Evolutionary conservation across 2,329 filamentous ascomycete species (phyloP).

Genomic region (Paraphoma sp.): DNA sequence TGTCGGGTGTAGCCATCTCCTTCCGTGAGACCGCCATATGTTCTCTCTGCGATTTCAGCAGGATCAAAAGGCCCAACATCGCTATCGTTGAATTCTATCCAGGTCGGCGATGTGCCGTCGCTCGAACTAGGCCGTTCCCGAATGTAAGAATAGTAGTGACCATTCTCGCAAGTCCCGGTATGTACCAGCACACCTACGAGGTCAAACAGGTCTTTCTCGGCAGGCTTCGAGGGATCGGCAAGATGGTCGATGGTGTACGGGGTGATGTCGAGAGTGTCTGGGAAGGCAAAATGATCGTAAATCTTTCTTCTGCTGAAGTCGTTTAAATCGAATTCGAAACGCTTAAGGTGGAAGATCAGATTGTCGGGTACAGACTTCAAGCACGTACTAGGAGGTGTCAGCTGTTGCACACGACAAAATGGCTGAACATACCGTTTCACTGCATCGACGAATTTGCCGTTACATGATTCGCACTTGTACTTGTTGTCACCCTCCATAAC

Average conservation of each 20-base stretch:
- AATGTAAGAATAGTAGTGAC: conserved; percentile 97
- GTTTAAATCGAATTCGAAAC: conserved; percentile 81
- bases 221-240: conserved; percentile 64
- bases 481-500: conserved; percentile 98
- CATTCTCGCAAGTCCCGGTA: conserved; percentile 88
- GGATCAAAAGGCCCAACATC: conserved; percentile 78
- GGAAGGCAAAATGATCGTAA: conserved; percentile 93
- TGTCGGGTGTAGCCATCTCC: conserved; percentile 33
- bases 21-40: conserved; percentile 63
- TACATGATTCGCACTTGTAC: conserved; percentile 93
- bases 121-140: conserved; percentile 72
- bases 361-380: conserved; percentile 93
- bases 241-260: conserved; percentile 89
- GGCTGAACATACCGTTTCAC: conserved; percentile 72
- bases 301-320: conserved; percentile 87
- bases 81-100: conserved; percentile 97
- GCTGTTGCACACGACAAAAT: conserved; percentile 1
- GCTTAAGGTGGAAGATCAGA: conserved; percentile 92
- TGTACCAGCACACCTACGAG: conserved; percentile 95
- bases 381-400: conserved; percentile 68
- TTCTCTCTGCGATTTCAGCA: conserved; percentile 72
- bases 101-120: conserved; percentile 57
- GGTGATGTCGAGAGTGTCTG: conserved; percentile 80
- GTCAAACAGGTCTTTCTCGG: conserved; percentile 80
- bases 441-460: conserved; percentile 82